These are phyloP conservation scores for Acephala macrosclerotiorum DNA, from an alignment of 2,329 filamentous ascomycete species.

Conservation along the genomic window DNA sequence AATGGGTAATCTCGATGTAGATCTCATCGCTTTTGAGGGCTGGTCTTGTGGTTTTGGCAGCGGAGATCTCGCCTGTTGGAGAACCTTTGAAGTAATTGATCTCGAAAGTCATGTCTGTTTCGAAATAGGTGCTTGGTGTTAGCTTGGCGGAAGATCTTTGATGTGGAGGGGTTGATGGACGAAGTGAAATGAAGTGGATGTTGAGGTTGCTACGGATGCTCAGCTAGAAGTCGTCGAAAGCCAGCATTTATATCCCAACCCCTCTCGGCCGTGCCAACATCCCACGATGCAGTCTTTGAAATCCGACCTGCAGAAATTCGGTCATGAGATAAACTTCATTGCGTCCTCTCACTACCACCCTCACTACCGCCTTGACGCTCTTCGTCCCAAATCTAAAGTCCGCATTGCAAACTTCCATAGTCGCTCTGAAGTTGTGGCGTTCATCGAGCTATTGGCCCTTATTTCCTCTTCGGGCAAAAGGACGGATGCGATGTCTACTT, in stretches of 20 bases:
- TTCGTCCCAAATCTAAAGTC: no score
- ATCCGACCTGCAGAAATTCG: not conserved
- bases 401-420: no score
- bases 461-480: not conserved
- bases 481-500: not conserved
- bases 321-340: not conserved
- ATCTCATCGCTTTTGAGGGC: slow-evolving; percentile 60
- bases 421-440: no score
- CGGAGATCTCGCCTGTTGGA: slow-evolving; percentile 59
- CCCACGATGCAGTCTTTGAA: slow-evolving; percentile 1
- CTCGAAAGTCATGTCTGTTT: slow-evolving; percentile 11
- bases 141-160: not conserved
- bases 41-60: slow-evolving; percentile 51
- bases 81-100: slow-evolving; percentile 68
- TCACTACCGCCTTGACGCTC: not conserved
- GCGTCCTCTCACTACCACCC: not conserved
- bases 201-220: not conserved
- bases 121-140: no score
- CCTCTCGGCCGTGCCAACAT: not conserved
- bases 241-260: not conserved
- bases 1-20: slow-evolving; percentile 66
- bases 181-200: not conserved
- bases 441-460: not conserved
- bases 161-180: not conserved
- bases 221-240: not conserved